These are phyloP conservation scores for Yamagishiella unicocca DNA, from an alignment of 139 green algal genomes.

Conservation along the genomic window DNA sequence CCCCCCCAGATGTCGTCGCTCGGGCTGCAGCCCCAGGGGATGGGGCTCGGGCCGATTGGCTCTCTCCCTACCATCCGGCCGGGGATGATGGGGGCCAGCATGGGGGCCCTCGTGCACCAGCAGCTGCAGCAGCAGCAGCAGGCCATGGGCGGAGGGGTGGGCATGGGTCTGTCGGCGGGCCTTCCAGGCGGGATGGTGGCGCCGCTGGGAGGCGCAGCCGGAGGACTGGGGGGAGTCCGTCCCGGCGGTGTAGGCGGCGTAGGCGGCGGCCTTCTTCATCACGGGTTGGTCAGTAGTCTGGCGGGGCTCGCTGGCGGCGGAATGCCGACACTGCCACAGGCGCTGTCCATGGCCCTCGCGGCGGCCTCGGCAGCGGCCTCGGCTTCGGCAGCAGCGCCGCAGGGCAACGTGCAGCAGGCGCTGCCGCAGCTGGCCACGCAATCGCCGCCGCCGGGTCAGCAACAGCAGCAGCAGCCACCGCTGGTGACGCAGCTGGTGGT, in stretches of 20 bases:
- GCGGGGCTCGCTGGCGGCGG: not conserved
- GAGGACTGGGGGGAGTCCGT: not conserved
- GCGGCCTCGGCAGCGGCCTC: constrained; percentile 25
- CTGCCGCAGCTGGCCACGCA: not conserved
- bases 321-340: not conserved
- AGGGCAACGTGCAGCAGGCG: not conserved
- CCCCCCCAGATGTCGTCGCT: not conserved
- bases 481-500: not conserved
- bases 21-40: not conserved
- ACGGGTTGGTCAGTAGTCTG: not conserved
- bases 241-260: not conserved
- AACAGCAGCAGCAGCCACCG: not conserved
- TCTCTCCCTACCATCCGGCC: not conserved
- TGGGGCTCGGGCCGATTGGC: not conserved
- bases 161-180: not conserved
- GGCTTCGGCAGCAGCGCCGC: constrained; percentile 15
- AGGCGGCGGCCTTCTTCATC: not conserved
- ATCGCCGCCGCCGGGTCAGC: not conserved
- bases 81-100: not conserved
- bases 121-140: not conserved
- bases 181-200: not conserved
- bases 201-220: not conserved
- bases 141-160: not conserved
- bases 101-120: not conserved
- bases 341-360: constrained; percentile 11